These are phyloP conservation scores for Debaryomyces hansenii DNA, from an alignment of 805 yeast species.

Conservation along the genomic window DNA sequence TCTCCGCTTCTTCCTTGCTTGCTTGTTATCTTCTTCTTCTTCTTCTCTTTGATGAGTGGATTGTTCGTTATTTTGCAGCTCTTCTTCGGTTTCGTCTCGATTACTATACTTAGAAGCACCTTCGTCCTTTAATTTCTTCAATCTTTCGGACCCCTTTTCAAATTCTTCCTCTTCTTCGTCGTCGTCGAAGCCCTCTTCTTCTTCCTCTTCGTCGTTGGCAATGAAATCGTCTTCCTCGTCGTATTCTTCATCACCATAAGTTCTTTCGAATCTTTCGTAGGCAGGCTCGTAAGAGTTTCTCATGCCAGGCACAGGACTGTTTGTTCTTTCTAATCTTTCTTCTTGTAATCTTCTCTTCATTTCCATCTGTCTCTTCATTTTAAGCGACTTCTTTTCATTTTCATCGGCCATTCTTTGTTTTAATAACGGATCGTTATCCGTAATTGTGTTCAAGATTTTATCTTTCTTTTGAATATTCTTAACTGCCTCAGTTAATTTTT, in stretches of 20 bases:
- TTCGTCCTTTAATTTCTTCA: conserved; percentile 52
- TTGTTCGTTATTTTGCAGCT: conserved; percentile 15
- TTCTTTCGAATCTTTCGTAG: conserved; percentile 38
- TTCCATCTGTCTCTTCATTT: conserved; percentile 66
- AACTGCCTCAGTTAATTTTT: conserved; percentile 71
- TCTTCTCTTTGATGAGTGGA: conserved; percentile 15
- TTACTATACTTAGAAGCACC: conserved; percentile 51
- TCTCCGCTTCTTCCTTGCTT: conserved; percentile 44
- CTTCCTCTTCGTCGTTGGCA: conserved; percentile 41
- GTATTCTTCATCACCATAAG: conserved; percentile 35
- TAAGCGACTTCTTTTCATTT: conserved; percentile 55
- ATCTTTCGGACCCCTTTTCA: conserved; percentile 58
- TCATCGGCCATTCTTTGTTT: conserved; percentile 68
- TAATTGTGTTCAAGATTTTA: conserved; percentile 51
- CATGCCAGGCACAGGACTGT: conserved; percentile 23
- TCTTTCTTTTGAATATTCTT: conserved; percentile 48
- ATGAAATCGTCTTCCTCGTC: conserved; percentile 45
- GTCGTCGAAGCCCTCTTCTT: conserved; percentile 43
- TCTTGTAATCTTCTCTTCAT: conserved; percentile 57
- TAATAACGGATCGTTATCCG: conserved; percentile 67
- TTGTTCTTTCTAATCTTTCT: conserved; percentile 55
- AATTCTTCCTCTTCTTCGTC: conserved; percentile 50
- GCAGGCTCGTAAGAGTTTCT: conserved; percentile 27
- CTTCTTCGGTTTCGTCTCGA: conserved; percentile 9
- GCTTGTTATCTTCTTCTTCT: conserved; percentile 24